Evolutionary conservation across 2,329 filamentous ascomycete genomes (phyloP).

Genomic region (Pyrenochaeta sp.): DNA sequence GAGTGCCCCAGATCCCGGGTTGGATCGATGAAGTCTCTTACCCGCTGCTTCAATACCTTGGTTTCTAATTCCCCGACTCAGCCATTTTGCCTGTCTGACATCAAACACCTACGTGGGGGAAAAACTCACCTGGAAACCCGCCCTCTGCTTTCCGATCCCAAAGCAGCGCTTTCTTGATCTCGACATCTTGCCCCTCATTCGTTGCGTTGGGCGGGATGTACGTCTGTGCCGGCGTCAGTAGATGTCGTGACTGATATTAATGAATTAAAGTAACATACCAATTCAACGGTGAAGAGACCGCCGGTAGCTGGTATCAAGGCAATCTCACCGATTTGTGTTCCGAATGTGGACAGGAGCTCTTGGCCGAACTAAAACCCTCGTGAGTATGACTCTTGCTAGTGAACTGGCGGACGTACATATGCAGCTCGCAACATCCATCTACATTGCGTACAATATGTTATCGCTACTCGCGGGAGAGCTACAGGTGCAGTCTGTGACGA

Average conservation of each 20-base stretch:
- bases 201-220: constrained; percentile 22
- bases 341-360: constrained; percentile 94
- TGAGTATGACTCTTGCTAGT: neutral
- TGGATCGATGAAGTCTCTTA: constrained; percentile 85
- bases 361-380: constrained; percentile 75
- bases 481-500: constrained; percentile 35
- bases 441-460: constrained; percentile 92
- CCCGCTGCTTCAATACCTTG: constrained; percentile 85
- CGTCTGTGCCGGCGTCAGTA: constrained; percentile 19
- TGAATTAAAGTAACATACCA: constrained; percentile 50
- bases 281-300: constrained; percentile 80
- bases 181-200: constrained; percentile 14
- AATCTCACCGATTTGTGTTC: constrained; percentile 82
- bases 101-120: too few species aligned
- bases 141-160: constrained; percentile 91
- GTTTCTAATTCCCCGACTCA: constrained; percentile 70
- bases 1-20: constrained; percentile 78
- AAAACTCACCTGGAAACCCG: constrained; percentile 76
- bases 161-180: constrained; percentile 64
- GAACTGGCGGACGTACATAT: constrained; percentile 69
- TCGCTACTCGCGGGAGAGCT: constrained; percentile 77
- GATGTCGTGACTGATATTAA: neutral
- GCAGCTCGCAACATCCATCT: constrained; percentile 89
- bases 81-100: too few species aligned
- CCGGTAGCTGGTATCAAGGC: constrained; percentile 86